Conservation (phyloP, 805 yeast genomes). For the Cyberlindnera mycetangii region DNA sequence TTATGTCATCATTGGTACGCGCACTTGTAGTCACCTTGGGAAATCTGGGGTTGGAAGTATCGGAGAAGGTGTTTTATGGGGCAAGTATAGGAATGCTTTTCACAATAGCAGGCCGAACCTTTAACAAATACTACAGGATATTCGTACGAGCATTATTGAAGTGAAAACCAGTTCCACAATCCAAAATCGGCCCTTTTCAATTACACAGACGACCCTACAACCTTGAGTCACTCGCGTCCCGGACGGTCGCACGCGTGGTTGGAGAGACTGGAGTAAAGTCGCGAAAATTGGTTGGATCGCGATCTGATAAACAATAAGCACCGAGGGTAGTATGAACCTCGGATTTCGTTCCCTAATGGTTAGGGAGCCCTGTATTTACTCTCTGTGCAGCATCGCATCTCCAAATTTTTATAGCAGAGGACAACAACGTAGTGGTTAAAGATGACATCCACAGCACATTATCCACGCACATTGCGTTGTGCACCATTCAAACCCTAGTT, state of each 20-base stretch:
- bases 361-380: neutral
- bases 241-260: neutral
- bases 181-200: neutral
- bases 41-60: constrained; percentile 7
- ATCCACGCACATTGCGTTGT: too few relatives aligned
- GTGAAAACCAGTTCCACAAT: neutral
- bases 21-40: neutral
- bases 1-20: constrained; percentile 11
- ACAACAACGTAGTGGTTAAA: too few relatives aligned
- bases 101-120: too few relatives aligned
- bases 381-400: neutral
- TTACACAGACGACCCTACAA: neutral
- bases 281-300: neutral
- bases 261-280: neutral
- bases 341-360: neutral
- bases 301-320: neutral
- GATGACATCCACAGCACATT: too few relatives aligned
- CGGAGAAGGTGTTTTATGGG: neutral
- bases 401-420: neutral
- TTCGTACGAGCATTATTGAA: too few relatives aligned
- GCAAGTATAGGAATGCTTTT: neutral
- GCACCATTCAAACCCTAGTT: too few relatives aligned
- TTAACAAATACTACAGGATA: too few relatives aligned
- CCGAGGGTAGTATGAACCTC: neutral
- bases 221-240: neutral